Base-by-base conservation (phyloP, 305 asterid genomes). In the Plantago coronopus region DNA sequence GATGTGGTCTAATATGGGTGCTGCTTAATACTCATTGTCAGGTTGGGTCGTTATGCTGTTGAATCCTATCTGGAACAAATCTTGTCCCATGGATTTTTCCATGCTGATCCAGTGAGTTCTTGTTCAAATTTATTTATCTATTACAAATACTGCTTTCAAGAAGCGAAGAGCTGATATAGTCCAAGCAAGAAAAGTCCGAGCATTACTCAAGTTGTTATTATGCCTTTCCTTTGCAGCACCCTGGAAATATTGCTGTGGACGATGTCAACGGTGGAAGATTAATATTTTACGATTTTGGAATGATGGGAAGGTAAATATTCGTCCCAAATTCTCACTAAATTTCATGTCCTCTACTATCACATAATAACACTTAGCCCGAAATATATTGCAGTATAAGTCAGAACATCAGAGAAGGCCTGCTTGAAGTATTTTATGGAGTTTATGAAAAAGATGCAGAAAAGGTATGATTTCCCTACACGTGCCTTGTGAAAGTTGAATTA, bases 11-110 rank as follows among this genome's bases (percentile, higher is more conserved):
- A 54, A 27, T 48, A 48, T 47, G 22, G 66, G 57, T 69, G 45
- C 64, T 74, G 58, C 25, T 64, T 65, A 43, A 60, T 68, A 57
- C 64, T 48, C 8, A 2, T 71, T 53, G 22, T 68, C 80, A 93
- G 98, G 81, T 75, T 93, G 88, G 83, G 89, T 34, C 88, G 98
- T 31, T 93, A 86, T 72, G 96, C 97, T 27, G 98, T 93, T 42
- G 98, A 93, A 70, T 93, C 98, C 70, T 93, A 89, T 78, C 84
- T 93, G 75, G 97, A 93, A 75, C 98, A 93, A 77, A 87, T 93
- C 57, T 72, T 93, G 51, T 89, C 97, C 44, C 96, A 89, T 79
- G 98, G 98, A 48, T 93, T 93, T 67, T 93, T 89, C 76, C 98
- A 89, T 74, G 98, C 98, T 17, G 98, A 93, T 49, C 98, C 98